Percentiles rank a stretch among this genome's conserved stretches.
These are phyloP conservation scores for Tulasnella sp. DNA, from an alignment of 768 basidiomycete species.

Conservation along the genomic window DNA sequence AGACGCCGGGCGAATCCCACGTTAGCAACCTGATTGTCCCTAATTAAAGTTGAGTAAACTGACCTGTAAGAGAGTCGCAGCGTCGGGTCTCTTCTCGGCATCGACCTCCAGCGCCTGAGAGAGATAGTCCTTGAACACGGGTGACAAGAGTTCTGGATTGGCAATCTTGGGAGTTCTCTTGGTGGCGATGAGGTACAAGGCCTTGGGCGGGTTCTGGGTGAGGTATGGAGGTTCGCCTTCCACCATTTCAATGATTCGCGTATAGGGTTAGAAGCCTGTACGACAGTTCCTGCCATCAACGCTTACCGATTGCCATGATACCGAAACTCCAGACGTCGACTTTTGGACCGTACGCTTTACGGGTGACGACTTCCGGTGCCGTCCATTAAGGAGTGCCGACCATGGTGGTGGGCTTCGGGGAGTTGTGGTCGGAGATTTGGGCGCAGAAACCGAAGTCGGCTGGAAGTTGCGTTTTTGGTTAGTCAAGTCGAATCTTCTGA, in stretches of 20 bases:
- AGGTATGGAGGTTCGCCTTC: conserved; percentile 94
- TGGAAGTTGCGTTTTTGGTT: conserved; percentile 43
- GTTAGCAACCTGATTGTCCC: too few species aligned
- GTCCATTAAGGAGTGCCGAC: conserved; percentile 99
- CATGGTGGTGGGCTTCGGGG: conserved; percentile 90
- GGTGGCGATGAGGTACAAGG: conserved; percentile 95
- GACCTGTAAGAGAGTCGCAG: conserved; percentile 73
- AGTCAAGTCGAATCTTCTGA: background rate
- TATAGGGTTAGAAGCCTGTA: conserved; percentile 17
- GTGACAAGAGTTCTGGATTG: conserved; percentile 77
- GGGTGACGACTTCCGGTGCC: conserved; percentile 97
- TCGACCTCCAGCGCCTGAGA: conserved; percentile 90
- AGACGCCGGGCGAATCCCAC: too few species aligned
- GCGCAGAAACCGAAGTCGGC: conserved; percentile 99
- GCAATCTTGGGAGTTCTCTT: conserved; percentile 97
- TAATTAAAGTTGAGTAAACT: too few species aligned
- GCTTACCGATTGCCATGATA: conserved; percentile 82
- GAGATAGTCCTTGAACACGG: conserved; percentile 88
- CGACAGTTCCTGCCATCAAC: too few species aligned
- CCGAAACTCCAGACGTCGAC: conserved; percentile 98
- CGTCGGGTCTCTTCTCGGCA: conserved; percentile 89
- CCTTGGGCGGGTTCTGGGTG: conserved; percentile 96
- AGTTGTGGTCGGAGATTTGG: conserved; percentile 76
- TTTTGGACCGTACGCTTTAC: conserved; percentile 97
- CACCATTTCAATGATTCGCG: conserved; percentile 80